Base-by-base conservation (phyloP, 805 yeast species). In the Cyberlindnera euphorbiiphila region DNA sequence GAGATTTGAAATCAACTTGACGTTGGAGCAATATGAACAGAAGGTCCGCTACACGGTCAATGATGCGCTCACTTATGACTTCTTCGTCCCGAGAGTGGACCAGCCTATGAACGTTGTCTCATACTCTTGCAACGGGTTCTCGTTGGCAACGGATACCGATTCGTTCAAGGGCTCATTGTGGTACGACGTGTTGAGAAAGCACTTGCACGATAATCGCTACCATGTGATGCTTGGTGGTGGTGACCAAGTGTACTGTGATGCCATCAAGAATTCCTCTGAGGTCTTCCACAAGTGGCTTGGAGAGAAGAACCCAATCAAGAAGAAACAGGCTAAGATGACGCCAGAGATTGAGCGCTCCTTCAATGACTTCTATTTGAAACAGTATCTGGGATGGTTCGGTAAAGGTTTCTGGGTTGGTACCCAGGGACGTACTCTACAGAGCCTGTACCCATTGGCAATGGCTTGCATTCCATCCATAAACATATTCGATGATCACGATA, bases 211-310 rank as follows among this genome's bases (percentile, higher is more conserved):
- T 26, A 75, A 74, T 26, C 74, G 70, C 28, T 86, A 86, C 61
- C 96, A 91, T 59, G 97, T 87, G 5, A 89, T 91, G 95, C 66
- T 93, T 20, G 98, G 98, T 20, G 98, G 98, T 36, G 98, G 98
- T 22, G 98, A 91, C 62, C 98, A 91, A 63, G 72, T 91, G 34
- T 91, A 91, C 59, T 78, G 89, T 36, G 98, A 91, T 61, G 70
- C 86, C 2, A 78, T 91, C 49, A 84, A 82, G 58, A 47, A 70
- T 15, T 67, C 74, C 15, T 76, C 81, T 12, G 54, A 69, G 32
- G 56, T 57, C 7, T 74, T 84, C 49, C 58, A 69, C 42, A 57
- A 74, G 21, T 88, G 97, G 96, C 58, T 76, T 20, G 54, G 66
- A 20, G 78, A 76, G 43, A 69, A 66, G 39, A 74, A 69, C 42